Percentiles rank a stretch among this genome's conserved stretches.
Evolutionary conservation across 257 asterid genomes (phyloP).

Genomic region (Fraxinus americana): DNA sequence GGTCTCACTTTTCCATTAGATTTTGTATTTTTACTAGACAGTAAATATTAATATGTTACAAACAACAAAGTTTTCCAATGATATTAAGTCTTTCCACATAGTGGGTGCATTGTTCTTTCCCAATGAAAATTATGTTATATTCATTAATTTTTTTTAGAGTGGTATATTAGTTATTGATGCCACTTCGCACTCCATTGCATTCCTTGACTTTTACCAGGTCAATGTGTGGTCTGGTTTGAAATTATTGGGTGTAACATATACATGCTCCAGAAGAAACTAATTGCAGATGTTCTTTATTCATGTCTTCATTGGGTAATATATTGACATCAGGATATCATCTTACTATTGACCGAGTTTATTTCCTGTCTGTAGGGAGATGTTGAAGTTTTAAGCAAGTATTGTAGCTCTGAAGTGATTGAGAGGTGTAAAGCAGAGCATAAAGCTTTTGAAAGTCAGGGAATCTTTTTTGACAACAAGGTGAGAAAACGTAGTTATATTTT

Average conservation of each 20-base stretch:
- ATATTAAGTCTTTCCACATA: no score
- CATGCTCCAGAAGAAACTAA: not conserved
- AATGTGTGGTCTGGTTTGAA: not conserved
- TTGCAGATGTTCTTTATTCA: not conserved
- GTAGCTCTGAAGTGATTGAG: conserved; percentile 77
- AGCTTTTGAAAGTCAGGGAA: conserved; percentile 74
- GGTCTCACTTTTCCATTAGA: not conserved
- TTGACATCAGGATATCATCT: not conserved
- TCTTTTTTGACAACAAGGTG: conserved; percentile 86
- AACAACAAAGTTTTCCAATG: no score
- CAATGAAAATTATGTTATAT: not conserved
- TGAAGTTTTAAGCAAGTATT: conserved; percentile 67
- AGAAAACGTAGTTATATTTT: conserved; percentile 14
- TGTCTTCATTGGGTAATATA: not conserved
- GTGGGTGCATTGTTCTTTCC: not conserved
- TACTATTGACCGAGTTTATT: conserved; percentile 16
- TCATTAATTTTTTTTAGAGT: no score
- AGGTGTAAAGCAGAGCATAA: conserved; percentile 89
- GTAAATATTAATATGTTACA: not conserved
- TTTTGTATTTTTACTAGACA: not conserved
- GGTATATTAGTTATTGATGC: not conserved
- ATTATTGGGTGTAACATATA: not conserved
- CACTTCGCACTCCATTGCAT: not conserved
- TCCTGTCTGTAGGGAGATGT: conserved; percentile 59
- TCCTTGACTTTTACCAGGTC: not conserved